Percentiles rank a stretch among this genome's conserved stretches.
phyloP scores from a whole-genome alignment of 495 filamentous ascomycete genomes.

The Trichoderma orchidacearum region DNA sequence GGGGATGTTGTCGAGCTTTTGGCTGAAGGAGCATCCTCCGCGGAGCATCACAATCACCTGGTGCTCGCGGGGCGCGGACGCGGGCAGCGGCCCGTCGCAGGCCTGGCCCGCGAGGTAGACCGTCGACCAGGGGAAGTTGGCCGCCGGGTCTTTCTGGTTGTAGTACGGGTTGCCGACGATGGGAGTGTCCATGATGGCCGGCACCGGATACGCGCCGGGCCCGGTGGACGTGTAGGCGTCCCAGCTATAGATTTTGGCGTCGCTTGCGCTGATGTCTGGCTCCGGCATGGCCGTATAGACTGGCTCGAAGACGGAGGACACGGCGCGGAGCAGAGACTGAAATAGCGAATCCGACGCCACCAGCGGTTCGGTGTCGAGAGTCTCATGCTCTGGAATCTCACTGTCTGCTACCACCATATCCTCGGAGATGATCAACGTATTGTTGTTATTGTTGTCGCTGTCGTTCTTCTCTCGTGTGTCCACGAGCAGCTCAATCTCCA shows the following conservation, averaged over 20 bases:
- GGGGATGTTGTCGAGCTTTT: constrained; percentile 76
- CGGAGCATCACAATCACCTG: constrained; percentile 74
- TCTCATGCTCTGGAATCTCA: constrained; percentile 3
- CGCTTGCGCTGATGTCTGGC: constrained; percentile 14
- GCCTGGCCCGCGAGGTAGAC: constrained; percentile 60
- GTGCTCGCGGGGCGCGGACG: constrained; percentile 45
- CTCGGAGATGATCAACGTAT: not conserved
- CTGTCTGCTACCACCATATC: not conserved
- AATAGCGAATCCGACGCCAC: constrained; percentile 15
- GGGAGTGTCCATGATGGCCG: constrained; percentile 47
- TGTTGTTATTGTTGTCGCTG: not conserved
- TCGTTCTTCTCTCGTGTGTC: constrained; percentile 3
- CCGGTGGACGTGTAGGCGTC: constrained; percentile 51
- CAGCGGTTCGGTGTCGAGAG: not conserved
- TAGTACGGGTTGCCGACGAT: constrained; percentile 24
- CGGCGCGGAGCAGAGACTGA: constrained; percentile 22
- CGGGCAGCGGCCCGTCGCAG: constrained; percentile 50
- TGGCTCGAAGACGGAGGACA: constrained; percentile 14
- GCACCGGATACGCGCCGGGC: constrained; percentile 59
- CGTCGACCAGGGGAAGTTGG: constrained; percentile 44
- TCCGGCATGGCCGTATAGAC: constrained; percentile 6
- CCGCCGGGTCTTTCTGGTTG: constrained; percentile 6
- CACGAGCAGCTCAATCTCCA: constrained; percentile 11
- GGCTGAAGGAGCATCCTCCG: constrained; percentile 70
- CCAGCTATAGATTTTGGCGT: constrained; percentile 18